These are phyloP conservation scores for Solanum gracilifrons DNA, from an alignment of 257 asterid genomes.

Conservation along the genomic window DNA sequence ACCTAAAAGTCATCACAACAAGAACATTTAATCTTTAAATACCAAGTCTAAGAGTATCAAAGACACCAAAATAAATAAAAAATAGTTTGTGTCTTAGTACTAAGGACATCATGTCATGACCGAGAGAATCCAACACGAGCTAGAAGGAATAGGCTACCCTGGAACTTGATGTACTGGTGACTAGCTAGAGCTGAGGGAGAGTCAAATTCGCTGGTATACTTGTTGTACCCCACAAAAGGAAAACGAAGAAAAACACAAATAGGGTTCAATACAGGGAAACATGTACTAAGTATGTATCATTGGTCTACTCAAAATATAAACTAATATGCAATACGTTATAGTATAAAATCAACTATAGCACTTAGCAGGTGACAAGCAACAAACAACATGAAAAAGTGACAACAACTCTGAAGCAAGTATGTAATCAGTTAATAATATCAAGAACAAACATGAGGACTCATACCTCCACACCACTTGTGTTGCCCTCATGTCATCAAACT, in stretches of 20 bases:
- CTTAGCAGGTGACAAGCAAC: background rate
- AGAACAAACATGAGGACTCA: background rate
- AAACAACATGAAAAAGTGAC: too few relatives aligned
- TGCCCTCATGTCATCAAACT: background rate
- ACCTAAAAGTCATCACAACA: background rate
- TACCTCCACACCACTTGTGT: background rate
- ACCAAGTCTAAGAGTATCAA: background rate
- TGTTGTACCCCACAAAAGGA: background rate
- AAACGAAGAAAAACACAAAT: too few relatives aligned
- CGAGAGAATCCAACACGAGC: background rate
- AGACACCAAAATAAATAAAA: too few relatives aligned
- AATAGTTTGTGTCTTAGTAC: background rate
- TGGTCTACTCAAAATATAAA: background rate
- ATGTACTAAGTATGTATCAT: background rate
- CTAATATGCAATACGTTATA: background rate
- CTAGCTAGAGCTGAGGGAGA: background rate
- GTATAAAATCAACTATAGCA: too few relatives aligned
- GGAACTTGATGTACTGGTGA: background rate
- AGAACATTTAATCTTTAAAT: background rate
- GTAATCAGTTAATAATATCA: background rate
- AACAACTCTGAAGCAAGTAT: background rate
- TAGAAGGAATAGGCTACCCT: background rate
- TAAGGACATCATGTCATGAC: background rate
- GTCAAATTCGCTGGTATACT: background rate
- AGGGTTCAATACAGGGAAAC: background rate